Percentiles rank a stretch among this genome's conserved stretches.
phyloP scores from a whole-genome alignment of 306 rosid genomes.

The Mucuna pruriens region DNA sequence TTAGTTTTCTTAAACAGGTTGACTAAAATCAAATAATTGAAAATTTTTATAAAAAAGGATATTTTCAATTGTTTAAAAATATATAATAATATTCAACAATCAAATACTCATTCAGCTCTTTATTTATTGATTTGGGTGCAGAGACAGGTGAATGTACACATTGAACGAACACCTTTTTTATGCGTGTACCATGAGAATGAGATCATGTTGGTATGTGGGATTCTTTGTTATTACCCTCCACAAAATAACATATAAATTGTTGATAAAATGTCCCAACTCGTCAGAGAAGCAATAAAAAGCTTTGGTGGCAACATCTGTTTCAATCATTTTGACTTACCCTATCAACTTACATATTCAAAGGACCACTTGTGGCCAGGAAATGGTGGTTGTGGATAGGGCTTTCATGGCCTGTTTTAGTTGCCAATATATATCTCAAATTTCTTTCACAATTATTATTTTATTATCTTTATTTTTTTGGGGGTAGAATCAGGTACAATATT shows the following conservation, averaged over 20 bases:
- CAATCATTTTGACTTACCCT: neutral
- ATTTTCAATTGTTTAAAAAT: neutral
- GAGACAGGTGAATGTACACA: neutral
- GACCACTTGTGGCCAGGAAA: neutral
- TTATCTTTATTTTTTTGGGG: too few species aligned
- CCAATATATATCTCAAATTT: neutral
- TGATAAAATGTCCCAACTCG: neutral
- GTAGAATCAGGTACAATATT: neutral
- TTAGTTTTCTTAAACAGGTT: neutral
- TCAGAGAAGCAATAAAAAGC: neutral
- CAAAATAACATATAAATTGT: neutral
- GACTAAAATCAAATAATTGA: neutral
- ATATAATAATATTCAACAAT: neutral
- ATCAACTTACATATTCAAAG: too few species aligned
- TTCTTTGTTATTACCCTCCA: neutral
- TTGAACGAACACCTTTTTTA: neutral
- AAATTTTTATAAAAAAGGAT: neutral
- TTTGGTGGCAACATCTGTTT: neutral
- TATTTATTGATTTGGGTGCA: too few species aligned
- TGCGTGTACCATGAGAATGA: neutral
- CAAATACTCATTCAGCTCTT: neutral
- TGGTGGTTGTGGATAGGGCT: neutral
- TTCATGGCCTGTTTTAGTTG: neutral
- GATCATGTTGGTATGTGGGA: neutral
- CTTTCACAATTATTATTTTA: too few species aligned